Evolutionary conservation across 2,329 filamentous ascomycete species (phyloP), one percentile per base, ranked within the genome.

Genomic region (Harringtonia aguacate): DNA sequence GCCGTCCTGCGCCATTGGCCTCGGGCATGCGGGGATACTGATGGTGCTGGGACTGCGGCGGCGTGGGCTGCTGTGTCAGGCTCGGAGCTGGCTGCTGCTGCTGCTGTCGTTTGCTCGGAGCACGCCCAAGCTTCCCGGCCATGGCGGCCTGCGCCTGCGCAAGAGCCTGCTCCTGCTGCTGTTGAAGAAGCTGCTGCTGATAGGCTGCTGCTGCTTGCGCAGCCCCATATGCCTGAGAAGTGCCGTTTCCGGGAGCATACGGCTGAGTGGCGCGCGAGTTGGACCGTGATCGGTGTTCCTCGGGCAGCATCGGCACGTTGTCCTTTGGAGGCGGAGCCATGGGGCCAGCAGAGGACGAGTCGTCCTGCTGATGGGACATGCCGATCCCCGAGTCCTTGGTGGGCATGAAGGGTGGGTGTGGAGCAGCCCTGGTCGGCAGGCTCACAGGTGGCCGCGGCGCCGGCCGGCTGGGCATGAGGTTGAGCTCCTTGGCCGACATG

Each of bases 91-190:
- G 67, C 57, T 43, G 48, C 50, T 66, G 67, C 57, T 42, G 50
- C 17, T 40, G 49, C 39, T 77, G 77, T 54, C 79, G 77, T 60
- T 89, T 86, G 64, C 86, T 90, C 45, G 82, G 73, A 50, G 77
- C 81, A 50, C 84, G 77, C 46, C 83, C 76, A 8, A 94, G 62
- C 54, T 86, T 80, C 28, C 78, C 75, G 27, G 73, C 71, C 68
- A 87, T 82, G 49, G 83, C 79, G 52, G 88, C 83, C 58, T 94
- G 85, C 4, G 85, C 83, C 52, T 84, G 79, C 8, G 79, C 77
- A 73, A 90, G 79, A 31, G 86, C 84, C 56, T 89, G 84, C 56
- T 94, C 84, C 58, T 94, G 88, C 58, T 95, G 86, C 55, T 92
- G 86, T 55, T 92, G 81, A 59, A 77, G 63, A 40, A 80, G 58